Evolutionary conservation across 768 basidiomycete genomes (phyloP), one percentile per base, ranked within the genome.

Genomic region (Wakefieldia striispora): DNA sequence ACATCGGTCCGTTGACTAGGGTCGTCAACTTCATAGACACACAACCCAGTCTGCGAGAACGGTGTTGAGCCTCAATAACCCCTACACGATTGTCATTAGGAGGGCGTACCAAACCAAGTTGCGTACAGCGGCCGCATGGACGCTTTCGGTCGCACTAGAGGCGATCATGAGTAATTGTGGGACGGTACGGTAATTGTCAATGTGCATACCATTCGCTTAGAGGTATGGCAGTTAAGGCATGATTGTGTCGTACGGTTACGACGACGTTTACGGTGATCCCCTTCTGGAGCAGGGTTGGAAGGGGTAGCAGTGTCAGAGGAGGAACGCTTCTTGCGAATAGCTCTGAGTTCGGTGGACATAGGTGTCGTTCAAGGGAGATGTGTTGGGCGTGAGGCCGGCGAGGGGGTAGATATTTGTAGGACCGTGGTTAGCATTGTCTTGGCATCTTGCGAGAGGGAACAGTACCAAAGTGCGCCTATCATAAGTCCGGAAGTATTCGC

Each of bases 1-100:
- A 67, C 59, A 43, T 71, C 63, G 12, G 69, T 71, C 60, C 80
- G 75, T 65, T 82, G 79, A 51, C 66, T 80, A 21, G 84, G 84
- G 58, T 88, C 86, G 58, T 91, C 88, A 7, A 91, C 81, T 64
- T 92, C 88, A 58, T 92, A 92, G 10, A 91, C 84, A 61, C 89
- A 92, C 4, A 89, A 73, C 1, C 88, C 88, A 41, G 86, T 90
- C 86, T 88, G 54, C 37, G 31, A 35, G 17, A 41, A 12, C 14
- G 7, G 3, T 21, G 16, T 44, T 54, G 19, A 50, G 42, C 24
- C 16, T 31, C n/a, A 17, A 40, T 56, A 60, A 46, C 59, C 46
- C 31, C 56, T 58, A 64, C 31, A 42, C 58, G 47, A 66, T 55
- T 60, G 16, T 1, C 6, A 64, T 45, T 64, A 55, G 58, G 56